Conservation (phyloP, 2,329 filamentous ascomycete genomes). For the Fusarium sp. region DNA sequence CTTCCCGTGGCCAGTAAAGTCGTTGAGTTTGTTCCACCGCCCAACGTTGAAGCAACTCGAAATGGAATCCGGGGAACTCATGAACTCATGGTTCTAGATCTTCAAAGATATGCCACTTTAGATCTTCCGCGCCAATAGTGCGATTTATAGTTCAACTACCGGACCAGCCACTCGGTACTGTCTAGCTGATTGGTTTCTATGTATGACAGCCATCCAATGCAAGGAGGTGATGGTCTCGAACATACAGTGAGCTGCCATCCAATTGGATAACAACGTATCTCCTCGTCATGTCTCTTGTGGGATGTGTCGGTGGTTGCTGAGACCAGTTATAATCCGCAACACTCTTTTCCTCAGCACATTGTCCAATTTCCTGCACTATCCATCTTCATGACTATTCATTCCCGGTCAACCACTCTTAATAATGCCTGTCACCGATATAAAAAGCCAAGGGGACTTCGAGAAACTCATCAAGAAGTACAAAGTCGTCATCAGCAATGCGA, state of each 20-base stretch:
- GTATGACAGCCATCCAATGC: background rate
- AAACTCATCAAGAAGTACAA: background rate
- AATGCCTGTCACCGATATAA: background rate
- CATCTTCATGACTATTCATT: fast-evolving
- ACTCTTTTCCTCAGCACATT: fast-evolving
- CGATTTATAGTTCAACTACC: background rate
- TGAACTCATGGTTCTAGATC: background rate
- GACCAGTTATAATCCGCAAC: no score
- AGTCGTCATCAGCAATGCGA: background rate
- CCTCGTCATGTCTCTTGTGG: fast-evolving
- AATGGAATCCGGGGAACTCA: background rate
- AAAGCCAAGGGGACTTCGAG: fast-evolving
- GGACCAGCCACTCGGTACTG: no score
- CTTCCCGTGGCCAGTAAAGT: background rate
- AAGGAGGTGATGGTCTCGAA: background rate
- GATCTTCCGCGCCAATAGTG: background rate
- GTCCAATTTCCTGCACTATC: no score
- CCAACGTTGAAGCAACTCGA: background rate
- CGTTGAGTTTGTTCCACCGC: background rate
- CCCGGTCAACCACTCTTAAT: fast-evolving
- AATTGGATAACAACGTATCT: background rate
- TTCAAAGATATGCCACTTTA: background rate
- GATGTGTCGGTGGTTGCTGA: background rate
- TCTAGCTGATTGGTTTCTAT: background rate
- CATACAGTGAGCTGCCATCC: fast-evolving